Evolutionary conservation across 805 yeast genomes (phyloP).

Genomic region (Candida morakotiae): DNA sequence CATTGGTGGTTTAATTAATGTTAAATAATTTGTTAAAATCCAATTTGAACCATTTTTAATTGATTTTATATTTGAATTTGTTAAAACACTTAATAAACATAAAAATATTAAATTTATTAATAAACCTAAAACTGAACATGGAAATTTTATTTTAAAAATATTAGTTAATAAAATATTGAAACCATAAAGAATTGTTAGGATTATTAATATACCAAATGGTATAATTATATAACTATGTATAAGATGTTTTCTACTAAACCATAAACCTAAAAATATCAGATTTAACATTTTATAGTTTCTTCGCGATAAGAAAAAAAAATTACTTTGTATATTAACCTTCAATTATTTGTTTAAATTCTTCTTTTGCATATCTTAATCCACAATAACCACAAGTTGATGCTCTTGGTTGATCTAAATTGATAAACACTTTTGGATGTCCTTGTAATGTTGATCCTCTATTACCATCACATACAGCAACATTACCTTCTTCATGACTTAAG

Average conservation of each 20-base stretch:
- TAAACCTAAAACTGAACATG: slow-evolving; percentile 72
- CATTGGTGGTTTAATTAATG: slow-evolving; percentile 53
- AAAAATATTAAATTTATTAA: slow-evolving; percentile 49
- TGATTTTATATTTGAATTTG: slow-evolving; percentile 12
- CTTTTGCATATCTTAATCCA: slow-evolving; percentile 63
- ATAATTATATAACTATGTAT: slow-evolving; percentile 43
- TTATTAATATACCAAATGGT: slow-evolving; percentile 45
- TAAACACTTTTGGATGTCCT: slow-evolving; percentile 82
- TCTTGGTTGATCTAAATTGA: slow-evolving; percentile 74
- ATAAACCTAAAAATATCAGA: slow-evolving; percentile 23
- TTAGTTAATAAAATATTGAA: slow-evolving; percentile 43
- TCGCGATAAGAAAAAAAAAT: not conserved
- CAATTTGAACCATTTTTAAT: slow-evolving; percentile 11
- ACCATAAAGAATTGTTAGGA: slow-evolving; percentile 49
- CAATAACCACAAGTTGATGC: slow-evolving; percentile 79
- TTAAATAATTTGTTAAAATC: slow-evolving; percentile 27
- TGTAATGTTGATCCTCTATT: slow-evolving; percentile 61
- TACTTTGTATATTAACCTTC: slow-evolving; percentile 16
- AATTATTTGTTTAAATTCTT: slow-evolving; percentile 40
- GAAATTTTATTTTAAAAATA: slow-evolving; percentile 50
- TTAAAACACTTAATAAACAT: slow-evolving; percentile 28
- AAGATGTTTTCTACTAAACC: slow-evolving; percentile 30
- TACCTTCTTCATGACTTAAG: slow-evolving; percentile 43
- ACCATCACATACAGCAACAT: slow-evolving; percentile 81
- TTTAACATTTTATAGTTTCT: not conserved